Evolutionary conservation across 1,139 yeast species (phyloP), one percentile per base, ranked within the genome.

Genomic region (Protomyces arabidopsidicola): DNA sequence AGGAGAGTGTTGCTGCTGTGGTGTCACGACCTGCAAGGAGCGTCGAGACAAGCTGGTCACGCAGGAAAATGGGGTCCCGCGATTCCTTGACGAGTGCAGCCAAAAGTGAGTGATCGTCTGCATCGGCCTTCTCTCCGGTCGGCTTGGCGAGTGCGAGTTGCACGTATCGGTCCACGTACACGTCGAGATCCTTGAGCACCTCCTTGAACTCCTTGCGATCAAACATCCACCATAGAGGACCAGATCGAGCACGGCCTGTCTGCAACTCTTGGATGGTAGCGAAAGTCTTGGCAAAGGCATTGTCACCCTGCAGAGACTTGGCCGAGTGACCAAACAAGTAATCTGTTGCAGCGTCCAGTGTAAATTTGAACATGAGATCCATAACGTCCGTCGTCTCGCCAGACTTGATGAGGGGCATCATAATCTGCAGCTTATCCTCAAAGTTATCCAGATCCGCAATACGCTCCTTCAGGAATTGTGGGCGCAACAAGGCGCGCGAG

Each of bases 401-500:
- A 14, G 50, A 12, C 50, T 48, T 67, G 53, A 81, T 68, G 56
- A 76, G 79, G 54, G 74, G 73, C 55, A 77, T 73, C 53, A 82
- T 72, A 5, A 69, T 71, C 69, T 77, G 78, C 22, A 81, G 69
- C 67, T 82, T 84, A 20, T 77, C 78, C 69, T 81, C 84, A 67
- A 83, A 76, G 36, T 77, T 67, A 65, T 75, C 74, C 53, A 82
- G 79, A 67, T 81, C 84, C 14, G 81, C 78, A 53, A 83, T 78
- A 71, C 82, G 84, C 69, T 82, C 84, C 65, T 84, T 76, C 22
- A 82, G 77, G 72, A 83, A 83, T 72, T 82, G 85, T 0, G 86
- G 86, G 65, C 86, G 76, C 70, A 83, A 77, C 81, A 83, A 75
- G 2, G 84, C 79, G 60, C 87, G 75, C 31, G 84, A 78, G 70